A percentile compares a stretch with the other conserved stretches of the same genome.
Conservation (phyloP, 495 filamentous ascomycete species). For the Aspergillus kassunensis region DNA sequence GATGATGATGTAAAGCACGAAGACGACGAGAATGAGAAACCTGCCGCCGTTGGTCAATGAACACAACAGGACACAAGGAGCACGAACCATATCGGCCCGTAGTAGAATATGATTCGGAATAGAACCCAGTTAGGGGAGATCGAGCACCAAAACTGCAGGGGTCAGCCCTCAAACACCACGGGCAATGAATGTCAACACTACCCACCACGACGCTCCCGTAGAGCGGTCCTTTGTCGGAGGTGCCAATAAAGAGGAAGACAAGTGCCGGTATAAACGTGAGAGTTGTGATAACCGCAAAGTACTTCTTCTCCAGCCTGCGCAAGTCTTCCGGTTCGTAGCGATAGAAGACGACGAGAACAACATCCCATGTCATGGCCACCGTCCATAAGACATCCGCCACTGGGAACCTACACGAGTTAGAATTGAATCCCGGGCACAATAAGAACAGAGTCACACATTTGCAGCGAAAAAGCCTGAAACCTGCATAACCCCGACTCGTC, state of each 20-base stretch:
- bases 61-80: not conserved
- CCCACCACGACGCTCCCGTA: slow-evolving; percentile 43
- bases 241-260: slow-evolving; percentile 39
- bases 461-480: slow-evolving; percentile 46
- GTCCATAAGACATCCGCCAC: slow-evolving; percentile 49
- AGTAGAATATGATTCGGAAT: slow-evolving; percentile 41
- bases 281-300: slow-evolving; percentile 30
- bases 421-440: not conserved
- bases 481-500: slow-evolving; percentile 39
- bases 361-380: slow-evolving; percentile 44
- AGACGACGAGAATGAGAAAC: slow-evolving; percentile 33
- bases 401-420: slow-evolving; percentile 33
- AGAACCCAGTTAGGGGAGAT: slow-evolving; percentile 43
- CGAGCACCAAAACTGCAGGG: slow-evolving; percentile 41
- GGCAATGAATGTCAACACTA: not conserved
- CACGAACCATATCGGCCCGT: slow-evolving; percentile 38
- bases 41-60: slow-evolving; percentile 14
- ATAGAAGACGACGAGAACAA: slow-evolving; percentile 43
- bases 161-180: not conserved
- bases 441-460: slow-evolving; percentile 32
- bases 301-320: slow-evolving; percentile 39
- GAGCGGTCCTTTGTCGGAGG: slow-evolving; percentile 33
- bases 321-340: slow-evolving; percentile 37
- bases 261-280: slow-evolving; percentile 42
- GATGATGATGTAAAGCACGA: slow-evolving; percentile 39